Percentiles rank a stretch among this genome's conserved stretches.
These are phyloP conservation scores for Dipodascus albidus DNA, from an alignment of 805 yeast species.

Conservation along the genomic window DNA sequence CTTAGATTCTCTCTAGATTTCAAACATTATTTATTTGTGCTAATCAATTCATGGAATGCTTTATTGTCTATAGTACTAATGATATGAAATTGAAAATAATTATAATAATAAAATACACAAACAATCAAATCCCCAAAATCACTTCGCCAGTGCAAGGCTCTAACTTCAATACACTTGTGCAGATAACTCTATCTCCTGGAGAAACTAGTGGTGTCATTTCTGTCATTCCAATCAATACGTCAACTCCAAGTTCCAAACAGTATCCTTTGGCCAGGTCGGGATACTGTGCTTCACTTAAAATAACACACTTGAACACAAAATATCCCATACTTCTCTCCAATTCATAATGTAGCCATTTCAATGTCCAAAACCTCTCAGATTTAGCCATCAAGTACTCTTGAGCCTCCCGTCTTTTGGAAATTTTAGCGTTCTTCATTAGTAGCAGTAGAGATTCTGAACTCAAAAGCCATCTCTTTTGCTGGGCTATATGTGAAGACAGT, in stretches of 20 bases:
- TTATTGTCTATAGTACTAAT: background rate
- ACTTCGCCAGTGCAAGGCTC: slow-evolving; percentile 32
- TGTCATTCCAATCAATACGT: slow-evolving; percentile 30
- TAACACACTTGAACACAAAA: slow-evolving; percentile 31
- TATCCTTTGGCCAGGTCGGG: slow-evolving; percentile 31
- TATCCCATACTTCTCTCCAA: slow-evolving; percentile 9
- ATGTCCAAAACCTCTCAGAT: slow-evolving; percentile 16
- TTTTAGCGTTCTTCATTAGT: background rate
- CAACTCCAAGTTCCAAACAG: slow-evolving; percentile 37
- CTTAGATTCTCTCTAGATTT: slow-evolving; percentile 9
- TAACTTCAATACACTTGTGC: slow-evolving; percentile 34
- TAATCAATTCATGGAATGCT: background rate
- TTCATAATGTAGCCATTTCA: slow-evolving; percentile 13
- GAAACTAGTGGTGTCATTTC: slow-evolving; percentile 15
- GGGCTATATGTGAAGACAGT: slow-evolving; percentile 12
- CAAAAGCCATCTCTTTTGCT: background rate
- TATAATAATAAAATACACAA: background rate
- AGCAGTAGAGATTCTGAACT: background rate
- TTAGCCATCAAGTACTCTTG: background rate
- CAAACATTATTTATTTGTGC: background rate
- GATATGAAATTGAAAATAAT: background rate
- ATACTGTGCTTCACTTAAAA: slow-evolving; percentile 27
- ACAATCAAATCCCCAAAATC: slow-evolving; percentile 25
- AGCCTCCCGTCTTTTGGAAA: background rate
- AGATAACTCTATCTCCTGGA: slow-evolving; percentile 36